These are phyloP conservation scores for Centaurea solstitialis DNA, from an alignment of 129 eudicot species.

Conservation along the genomic window DNA sequence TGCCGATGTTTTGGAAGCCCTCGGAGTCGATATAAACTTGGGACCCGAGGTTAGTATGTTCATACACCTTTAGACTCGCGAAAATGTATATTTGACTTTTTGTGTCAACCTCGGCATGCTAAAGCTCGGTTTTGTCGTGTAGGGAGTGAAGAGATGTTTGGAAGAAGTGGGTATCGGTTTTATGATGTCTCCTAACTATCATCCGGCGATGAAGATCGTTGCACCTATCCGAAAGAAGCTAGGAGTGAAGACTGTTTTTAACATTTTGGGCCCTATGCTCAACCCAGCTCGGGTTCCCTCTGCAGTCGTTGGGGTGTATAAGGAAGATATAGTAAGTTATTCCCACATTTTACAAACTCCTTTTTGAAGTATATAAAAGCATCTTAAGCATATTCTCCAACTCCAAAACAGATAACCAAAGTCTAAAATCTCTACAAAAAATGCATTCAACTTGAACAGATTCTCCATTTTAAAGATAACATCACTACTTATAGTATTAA, in stretches of 20 bases:
- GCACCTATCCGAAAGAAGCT: conserved; percentile 78
- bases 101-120: not conserved
- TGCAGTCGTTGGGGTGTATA: conserved; percentile 86
- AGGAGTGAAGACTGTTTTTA: conserved; percentile 74
- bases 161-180: conserved; percentile 86
- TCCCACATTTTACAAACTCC: not conserved
- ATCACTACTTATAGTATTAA: too few relatives aligned
- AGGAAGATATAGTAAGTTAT: conserved; percentile 65
- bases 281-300: conserved; percentile 80
- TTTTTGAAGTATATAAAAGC: too few relatives aligned
- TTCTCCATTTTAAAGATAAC: too few relatives aligned
- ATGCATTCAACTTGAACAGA: too few relatives aligned
- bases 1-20: conserved; percentile 83
- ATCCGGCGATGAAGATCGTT: conserved; percentile 84
- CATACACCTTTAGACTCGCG: not conserved
- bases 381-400: too few relatives aligned
- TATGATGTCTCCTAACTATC: conserved; percentile 91
- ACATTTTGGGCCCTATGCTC: conserved; percentile 83
- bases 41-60: conserved; percentile 68
- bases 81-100: conserved; percentile 4
- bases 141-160: conserved; percentile 74
- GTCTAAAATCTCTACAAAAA: too few relatives aligned
- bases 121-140: not conserved
- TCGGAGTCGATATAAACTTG: conserved; percentile 70
- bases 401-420: too few relatives aligned